phyloP scores from a whole-genome alignment of 805 yeast genomes.

The Candida nemodendra region DNA sequence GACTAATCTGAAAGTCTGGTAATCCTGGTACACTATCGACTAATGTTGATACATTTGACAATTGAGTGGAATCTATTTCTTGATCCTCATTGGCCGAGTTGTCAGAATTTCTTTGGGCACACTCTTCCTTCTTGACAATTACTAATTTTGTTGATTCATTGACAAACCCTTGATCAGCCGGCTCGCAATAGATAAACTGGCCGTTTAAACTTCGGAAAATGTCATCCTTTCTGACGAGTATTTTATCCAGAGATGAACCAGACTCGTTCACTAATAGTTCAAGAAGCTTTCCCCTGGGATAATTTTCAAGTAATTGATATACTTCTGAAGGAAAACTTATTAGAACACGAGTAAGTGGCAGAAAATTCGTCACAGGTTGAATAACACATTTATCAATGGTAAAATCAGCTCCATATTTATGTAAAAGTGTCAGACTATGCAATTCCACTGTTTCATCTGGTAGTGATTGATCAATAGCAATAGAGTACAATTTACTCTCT shows the following conservation, averaged over 20 bases:
- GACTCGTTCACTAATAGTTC: slow-evolving; percentile 35
- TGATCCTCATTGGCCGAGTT: slow-evolving; percentile 10
- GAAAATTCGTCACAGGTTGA: slow-evolving; percentile 30
- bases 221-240: slow-evolving; percentile 43
- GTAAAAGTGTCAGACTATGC: slow-evolving; percentile 38
- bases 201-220: slow-evolving; percentile 46
- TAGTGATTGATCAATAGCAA: slow-evolving; percentile 28
- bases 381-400: slow-evolving; percentile 42
- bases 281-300: slow-evolving; percentile 34
- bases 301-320: slow-evolving; percentile 41
- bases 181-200: slow-evolving; percentile 62
- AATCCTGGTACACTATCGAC: slow-evolving; percentile 4
- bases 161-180: slow-evolving; percentile 65
- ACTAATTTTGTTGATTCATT: slow-evolving; percentile 49
- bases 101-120: slow-evolving; percentile 4
- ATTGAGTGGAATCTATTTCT: slow-evolving; percentile 8
- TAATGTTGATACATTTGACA: slow-evolving; percentile 10
- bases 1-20: slow-evolving; percentile 14
- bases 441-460: slow-evolving; percentile 36
- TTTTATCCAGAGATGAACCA: slow-evolving; percentile 21
- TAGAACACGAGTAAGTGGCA: slow-evolving; percentile 38
- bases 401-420: slow-evolving; percentile 36
- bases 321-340: slow-evolving; percentile 46
- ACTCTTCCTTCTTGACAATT: slow-evolving; percentile 38
- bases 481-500: slow-evolving; percentile 35